These are phyloP conservation scores for Yamagishiella unicocca DNA, from an alignment of 139 green algal species.

Conservation along the genomic window DNA sequence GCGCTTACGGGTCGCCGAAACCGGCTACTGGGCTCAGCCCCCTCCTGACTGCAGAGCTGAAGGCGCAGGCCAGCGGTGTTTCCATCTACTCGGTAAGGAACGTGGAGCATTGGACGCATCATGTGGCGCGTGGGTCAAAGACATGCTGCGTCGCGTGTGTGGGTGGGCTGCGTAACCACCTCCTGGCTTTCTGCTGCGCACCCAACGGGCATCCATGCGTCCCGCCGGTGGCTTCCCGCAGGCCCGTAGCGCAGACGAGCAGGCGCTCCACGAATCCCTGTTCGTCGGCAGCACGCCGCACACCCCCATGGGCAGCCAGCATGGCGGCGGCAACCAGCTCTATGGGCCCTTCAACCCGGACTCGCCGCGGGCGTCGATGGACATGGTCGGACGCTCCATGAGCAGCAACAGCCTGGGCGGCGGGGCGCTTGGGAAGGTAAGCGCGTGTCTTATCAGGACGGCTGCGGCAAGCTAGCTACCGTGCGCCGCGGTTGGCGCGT, in stretches of 20 bases:
- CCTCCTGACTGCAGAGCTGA: constrained; percentile 24
- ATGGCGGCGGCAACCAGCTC: neutral
- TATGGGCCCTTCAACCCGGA: constrained; percentile 21
- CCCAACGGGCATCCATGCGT: neutral
- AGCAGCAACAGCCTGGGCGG: constrained; percentile 32
- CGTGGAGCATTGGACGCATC: no score
- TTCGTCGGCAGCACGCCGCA: constrained; percentile 9
- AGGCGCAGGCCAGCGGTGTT: constrained; percentile 23
- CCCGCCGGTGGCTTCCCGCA: no score
- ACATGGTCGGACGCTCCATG: constrained; percentile 10
- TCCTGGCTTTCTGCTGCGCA: no score
- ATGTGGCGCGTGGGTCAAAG: no score
- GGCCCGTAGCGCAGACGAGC: constrained; percentile 24
- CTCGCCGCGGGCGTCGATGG: neutral
- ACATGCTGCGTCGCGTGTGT: no score
- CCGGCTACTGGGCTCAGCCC: neutral
- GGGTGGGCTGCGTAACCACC: no score
- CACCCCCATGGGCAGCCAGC: constrained; percentile 39
- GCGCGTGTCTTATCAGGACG: no score
- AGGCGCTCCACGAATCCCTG: constrained; percentile 4
- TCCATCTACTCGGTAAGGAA: constrained; percentile 4
- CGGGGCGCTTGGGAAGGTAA: constrained; percentile 4
- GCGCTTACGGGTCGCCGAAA: constrained; percentile 25
- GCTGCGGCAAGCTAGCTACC: no score
- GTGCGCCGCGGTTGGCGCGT: no score